Evolutionary conservation across 148 eudicot genomes (phyloP).

Genomic region (Diospyros lotus): DNA sequence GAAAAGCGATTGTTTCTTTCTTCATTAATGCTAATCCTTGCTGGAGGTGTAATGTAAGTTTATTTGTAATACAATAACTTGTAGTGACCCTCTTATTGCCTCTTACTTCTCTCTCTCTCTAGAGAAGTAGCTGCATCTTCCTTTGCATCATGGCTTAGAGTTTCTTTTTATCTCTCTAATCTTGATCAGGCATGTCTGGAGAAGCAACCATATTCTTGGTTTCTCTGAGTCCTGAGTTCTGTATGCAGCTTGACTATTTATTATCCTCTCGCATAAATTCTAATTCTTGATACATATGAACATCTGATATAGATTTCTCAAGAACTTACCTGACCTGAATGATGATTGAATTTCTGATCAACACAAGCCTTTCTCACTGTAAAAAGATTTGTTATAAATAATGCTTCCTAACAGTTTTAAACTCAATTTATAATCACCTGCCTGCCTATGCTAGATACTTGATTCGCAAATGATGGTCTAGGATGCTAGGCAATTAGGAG

Average conservation of each 20-base stretch:
- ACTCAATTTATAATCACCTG: background rate
- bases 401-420: slow-evolving; percentile 2
- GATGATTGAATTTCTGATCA: slow-evolving; percentile 1
- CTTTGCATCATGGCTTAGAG: too few species aligned
- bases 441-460: background rate
- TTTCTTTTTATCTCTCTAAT: too few species aligned
- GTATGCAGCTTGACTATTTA: too few species aligned
- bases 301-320: background rate
- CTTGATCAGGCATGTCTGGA: too few species aligned
- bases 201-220: too few species aligned
- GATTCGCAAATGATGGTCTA: background rate
- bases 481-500: background rate
- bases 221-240: too few species aligned
- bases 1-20: background rate
- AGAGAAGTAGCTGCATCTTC: too few species aligned
- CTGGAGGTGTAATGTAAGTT: background rate
- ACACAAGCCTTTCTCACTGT: background rate
- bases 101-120: too few species aligned
- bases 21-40: background rate
- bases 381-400: background rate
- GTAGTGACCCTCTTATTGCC: background rate
- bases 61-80: background rate
- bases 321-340: background rate
- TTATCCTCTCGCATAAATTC: too few species aligned
- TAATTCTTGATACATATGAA: background rate